Percentiles rank a stretch among this genome's conserved stretches.
phyloP scores from a whole-genome alignment of 352 stramenopile species.

The Aphanomyces euteiches region DNA sequence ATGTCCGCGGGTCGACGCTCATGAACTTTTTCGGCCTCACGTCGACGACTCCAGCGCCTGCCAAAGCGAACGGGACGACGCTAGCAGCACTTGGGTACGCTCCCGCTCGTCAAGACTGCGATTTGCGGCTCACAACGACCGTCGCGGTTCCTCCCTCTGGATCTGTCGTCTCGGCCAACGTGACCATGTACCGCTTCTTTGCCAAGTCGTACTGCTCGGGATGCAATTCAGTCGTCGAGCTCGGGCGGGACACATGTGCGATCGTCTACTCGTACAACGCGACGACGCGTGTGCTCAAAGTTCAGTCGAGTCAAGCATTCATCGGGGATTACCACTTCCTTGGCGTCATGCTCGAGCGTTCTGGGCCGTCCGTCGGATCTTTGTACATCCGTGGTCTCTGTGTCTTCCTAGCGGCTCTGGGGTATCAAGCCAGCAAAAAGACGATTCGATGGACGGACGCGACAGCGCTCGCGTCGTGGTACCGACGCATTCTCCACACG shows the following conservation, averaged over 20 bases:
- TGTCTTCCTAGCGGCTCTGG: constrained; percentile 8
- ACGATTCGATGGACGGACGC: constrained; percentile 20
- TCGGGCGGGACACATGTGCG: constrained; percentile 7
- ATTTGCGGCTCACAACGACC: constrained; percentile 17
- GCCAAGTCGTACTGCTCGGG: constrained; percentile 17
- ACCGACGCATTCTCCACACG: not conserved
- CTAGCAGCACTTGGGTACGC: constrained; percentile 12
- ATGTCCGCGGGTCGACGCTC: constrained; percentile 6
- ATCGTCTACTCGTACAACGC: constrained; percentile 3
- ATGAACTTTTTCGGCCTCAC: not conserved
- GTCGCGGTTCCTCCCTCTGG: not conserved
- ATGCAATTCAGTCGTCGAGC: constrained; percentile 15
- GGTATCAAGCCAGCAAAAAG: constrained; percentile 10
- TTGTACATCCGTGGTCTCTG: not conserved
- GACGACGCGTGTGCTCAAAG: constrained; percentile 1
- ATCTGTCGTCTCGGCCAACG: not conserved
- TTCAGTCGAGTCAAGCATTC: not conserved
- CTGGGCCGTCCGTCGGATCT: not conserved
- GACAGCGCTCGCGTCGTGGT: constrained; percentile 4
- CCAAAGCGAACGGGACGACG: not conserved
- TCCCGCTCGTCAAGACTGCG: not conserved
- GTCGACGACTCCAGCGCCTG: not conserved
- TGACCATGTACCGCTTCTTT: constrained; percentile 25
- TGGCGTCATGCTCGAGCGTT: constrained; percentile 8
- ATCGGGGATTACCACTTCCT: not conserved